Base-by-base conservation (phyloP, 192 early-diverging fungal species). In the Gigaspora rosea region DNA sequence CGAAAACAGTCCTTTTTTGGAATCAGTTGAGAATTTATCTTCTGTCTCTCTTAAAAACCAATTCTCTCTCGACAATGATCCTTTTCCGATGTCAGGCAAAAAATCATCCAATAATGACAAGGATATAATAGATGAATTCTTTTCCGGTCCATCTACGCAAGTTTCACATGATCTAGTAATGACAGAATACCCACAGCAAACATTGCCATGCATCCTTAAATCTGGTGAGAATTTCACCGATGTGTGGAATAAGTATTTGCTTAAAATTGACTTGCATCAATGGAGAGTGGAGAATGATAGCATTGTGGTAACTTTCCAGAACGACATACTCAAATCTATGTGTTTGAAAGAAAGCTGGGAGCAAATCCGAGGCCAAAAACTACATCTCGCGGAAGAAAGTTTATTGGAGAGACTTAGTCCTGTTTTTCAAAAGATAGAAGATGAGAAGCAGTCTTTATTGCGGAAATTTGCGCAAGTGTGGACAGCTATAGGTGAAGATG, bases 361-460 rank as follows among this genome's bases (percentile, higher is more conserved):
- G 12, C 49, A 70, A 70, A 70, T 70, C 22, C 50, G 48, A 54
- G 50, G 68, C n/a, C 8, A 49, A 22, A 13, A 36, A 46, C 49
- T 70, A 70, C 51, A 54, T 52, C 68, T 70, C 49, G 68, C 68
- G 50, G 68, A 52, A 49, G 68, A 70, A 70, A 46, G 49, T 52
- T 70, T 50, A 71, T 71, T 71, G 52, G 69, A 71, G 27, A 71
- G 52, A 47, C 52, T 71, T 70, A 70, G 49, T 12, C n/a, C 68
- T 20, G 49, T 70, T 51, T 71, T 71, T 20, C 69, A 71, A 71
- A 51, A 56, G 32, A 35, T 22, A 16, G 48, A 56, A 71, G 51
- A 71, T 54, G 20, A 71, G 16, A 71, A 71, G 27, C 47, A 33
- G 27, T 32, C 69, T 71, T 71, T 52, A 50, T 56, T 54, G 8